Evolutionary conservation across 257 asterid species (phyloP), one percentile per base, ranked within the genome.

Genomic region (Echites panduratus): DNA sequence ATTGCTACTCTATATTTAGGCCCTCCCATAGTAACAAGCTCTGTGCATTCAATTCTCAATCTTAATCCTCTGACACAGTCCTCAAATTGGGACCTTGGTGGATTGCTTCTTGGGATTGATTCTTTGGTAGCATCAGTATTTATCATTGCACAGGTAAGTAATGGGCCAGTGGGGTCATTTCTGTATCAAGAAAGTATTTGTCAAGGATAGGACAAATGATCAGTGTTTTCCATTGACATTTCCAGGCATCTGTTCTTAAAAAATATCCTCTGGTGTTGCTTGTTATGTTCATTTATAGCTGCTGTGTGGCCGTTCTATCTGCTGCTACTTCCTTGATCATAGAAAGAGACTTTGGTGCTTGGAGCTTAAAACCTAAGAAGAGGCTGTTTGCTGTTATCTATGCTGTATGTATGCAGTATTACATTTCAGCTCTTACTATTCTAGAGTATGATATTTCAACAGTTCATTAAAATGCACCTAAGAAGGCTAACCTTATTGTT

Each of bases 241-340:
- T 66, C 24, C 85, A 89, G 95, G 96, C 93, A 54, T 70, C 85
- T 70, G 84, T 87, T 44, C 78, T 90, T 1, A 82, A 78, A 82
- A 90, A 79, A 79, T 90, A 84, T 79, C 96, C 89, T 0, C 75
- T 81, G 49, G 89, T 81, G 87, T 49, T 88, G 66, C 41, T 88
- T 8, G 70, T 90, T 41, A 90, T 88, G 96, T 57, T 88, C 48
- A 84, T 85, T 81, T 90, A 90, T 75, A 86, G 96, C 85, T 76
- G 80, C 77, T 81, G 82, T 65, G 76, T 83, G 57, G 82, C 95
- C 40, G 35, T 87, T 68, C 61, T 85, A 56, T 87, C 87, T 13
- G 95, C 82, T 17, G 79, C 74, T 13, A 78, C 70, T 56, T 83
- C 95, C 64, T 76, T 88, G 7, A 27, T 71, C 2, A 22, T 79